Base-by-base conservation (phyloP, 441 rosid species). In the Gossypium trilobum region DNA sequence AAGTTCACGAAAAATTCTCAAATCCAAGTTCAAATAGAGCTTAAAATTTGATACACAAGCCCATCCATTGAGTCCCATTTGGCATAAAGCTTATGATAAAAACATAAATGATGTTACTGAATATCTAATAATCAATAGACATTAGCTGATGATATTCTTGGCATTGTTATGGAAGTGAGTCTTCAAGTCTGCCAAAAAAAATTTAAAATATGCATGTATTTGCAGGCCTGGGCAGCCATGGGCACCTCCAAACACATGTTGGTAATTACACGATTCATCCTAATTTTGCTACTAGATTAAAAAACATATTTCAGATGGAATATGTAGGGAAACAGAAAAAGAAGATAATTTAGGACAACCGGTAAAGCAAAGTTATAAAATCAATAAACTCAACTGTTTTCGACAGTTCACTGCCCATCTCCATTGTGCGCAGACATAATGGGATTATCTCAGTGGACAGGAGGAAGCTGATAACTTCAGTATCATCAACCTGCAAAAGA, bases 351-450 rank as follows among this genome's bases (percentile, higher is more conserved):
- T 39, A 42, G 68, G 0, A 39, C 13, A 63, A 46, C 20, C 54
- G 2, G 31, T 4, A 39, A 63, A 60, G 33, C 9, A 27, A 29
- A 29, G n/a, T 51, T 13, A 68, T 5, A 70, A 66, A 64, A 71
- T 58, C 29, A 77, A 65, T 57, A 71, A 25, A 82, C 87, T 77
- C 77, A 85, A 91, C 99, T 64, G 99, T 95, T 89, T 95, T 95
- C 4, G 99, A 95, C 78, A 95, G 86, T 80, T 95, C 99, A 64
- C 97, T 92, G 61, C 99, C 99, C 97, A 95, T 92, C 81, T 95
- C 99, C 99, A 95, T 95, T 62, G 99, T 92, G 17, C 97, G 97
- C 78, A 95, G 85, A 74, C 99, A 92, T 48, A 93, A 78, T 2
- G 98, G 98, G 73, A 95, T 91, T 36, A 95, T 92, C 82, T 95